A percentile compares a stretch with the other conserved stretches of the same genome.
Evolutionary conservation across 2,329 filamentous ascomycete species (phyloP).

Genomic region (Aspergillus versicolor): DNA sequence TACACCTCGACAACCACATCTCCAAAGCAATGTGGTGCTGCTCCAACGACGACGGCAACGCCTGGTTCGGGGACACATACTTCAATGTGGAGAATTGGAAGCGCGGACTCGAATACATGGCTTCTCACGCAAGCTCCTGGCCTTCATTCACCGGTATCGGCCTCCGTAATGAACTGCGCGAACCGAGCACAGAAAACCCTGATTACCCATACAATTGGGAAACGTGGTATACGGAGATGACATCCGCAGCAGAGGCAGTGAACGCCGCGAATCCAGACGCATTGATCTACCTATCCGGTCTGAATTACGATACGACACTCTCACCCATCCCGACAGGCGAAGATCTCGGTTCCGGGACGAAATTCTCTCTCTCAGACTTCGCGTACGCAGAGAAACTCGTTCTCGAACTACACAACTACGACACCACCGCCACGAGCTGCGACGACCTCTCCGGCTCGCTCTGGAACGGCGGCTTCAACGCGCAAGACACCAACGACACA

Average conservation of each 20-base stretch:
- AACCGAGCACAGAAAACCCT: slow-evolving; percentile 18
- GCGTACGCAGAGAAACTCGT: slow-evolving; percentile 46
- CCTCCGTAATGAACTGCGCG: slow-evolving; percentile 44
- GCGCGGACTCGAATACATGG: slow-evolving; percentile 61
- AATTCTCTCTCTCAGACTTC: slow-evolving; percentile 41
- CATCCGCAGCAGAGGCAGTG: slow-evolving; percentile 41
- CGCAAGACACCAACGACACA: slow-evolving; percentile 32
- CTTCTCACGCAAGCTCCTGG: slow-evolving; percentile 44
- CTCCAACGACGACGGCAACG: slow-evolving; percentile 54
- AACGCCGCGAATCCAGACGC: slow-evolving; percentile 45
- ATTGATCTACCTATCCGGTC: slow-evolving; percentile 50
- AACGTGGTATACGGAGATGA: slow-evolving; percentile 47
- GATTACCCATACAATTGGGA: slow-evolving; percentile 44
- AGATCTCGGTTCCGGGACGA: slow-evolving; percentile 35
- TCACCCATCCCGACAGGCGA: slow-evolving; percentile 35
- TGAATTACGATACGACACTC: slow-evolving; percentile 47
- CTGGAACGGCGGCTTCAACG: slow-evolving; percentile 43
- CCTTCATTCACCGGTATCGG: slow-evolving; percentile 29
- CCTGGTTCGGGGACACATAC: slow-evolving; percentile 62
- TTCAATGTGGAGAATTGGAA: slow-evolving; percentile 62
- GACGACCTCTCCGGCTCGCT: slow-evolving; percentile 34
- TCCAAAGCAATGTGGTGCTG: slow-evolving; percentile 62
- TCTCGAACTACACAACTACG: slow-evolving; percentile 52
- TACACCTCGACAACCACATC: slow-evolving; percentile 63
- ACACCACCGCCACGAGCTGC: slow-evolving; percentile 40